Evolutionary conservation across 164 flowering plant species (phyloP), one percentile per base, ranked within the genome.

Genomic region (Magnolia sinica): DNA sequence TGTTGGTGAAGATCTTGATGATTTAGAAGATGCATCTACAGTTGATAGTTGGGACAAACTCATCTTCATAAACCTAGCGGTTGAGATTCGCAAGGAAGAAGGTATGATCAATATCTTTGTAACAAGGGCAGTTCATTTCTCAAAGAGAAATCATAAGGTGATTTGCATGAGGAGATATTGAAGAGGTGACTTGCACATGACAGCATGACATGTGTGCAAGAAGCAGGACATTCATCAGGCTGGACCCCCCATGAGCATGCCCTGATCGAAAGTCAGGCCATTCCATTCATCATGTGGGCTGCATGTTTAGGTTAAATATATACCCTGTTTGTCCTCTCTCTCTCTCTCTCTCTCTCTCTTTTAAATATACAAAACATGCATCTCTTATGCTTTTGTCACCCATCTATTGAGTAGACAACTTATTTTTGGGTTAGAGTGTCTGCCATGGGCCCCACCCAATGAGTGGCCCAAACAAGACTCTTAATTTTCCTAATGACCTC

Each of bases 11-110:
- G 88, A 88, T 78, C 76, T 87, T 78, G 89, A 88, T 72, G 93
- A 93, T 65, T 76, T 92, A 55, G 95, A 85, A 85, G 94, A 89
- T 84, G 86, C 84, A 71, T 87, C 92, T 66, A 76, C 77, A 20
- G 64, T 92, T 82, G 90, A 91, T 72, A 87, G 84, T 75, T 96
- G 98, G 98, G 99, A 96, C 51, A 77, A 82, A 77, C 80, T 96
- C 76, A 87, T 89, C 37, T 96, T 89, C 82, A 85, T 96, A 76
- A 96, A 94, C 79, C 83, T 87, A 68, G 98, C 98, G 50, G 89
- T 93, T 79, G 98, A 93, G 82, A 76, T 91, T 79, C 87, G 77
- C 49, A 80, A 49, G 73, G 91, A 85, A 79, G 94, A 88, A 83
- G 91, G 90, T 37, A 79, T 77, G 80, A 74, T 22, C 22, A 14